Base-by-base conservation (phyloP, 2,329 filamentous ascomycete genomes). In the Pestalotiopsis sp. region DNA sequence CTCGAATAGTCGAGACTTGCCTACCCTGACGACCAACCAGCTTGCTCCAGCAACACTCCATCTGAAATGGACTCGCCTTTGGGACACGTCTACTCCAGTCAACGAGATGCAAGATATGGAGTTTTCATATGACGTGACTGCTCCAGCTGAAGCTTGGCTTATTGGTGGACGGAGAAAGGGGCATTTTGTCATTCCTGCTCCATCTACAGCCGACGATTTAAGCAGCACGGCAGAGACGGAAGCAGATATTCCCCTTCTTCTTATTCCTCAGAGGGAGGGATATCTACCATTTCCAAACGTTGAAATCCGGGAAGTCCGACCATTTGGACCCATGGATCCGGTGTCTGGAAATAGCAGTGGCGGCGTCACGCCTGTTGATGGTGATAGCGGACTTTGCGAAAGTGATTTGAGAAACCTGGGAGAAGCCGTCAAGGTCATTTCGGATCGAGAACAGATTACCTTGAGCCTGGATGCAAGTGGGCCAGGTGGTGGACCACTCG, bases 121-220 rank as follows among this genome's bases (percentile, higher is more conserved):
- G 71, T 97, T 97, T 76, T 90, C 91, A 72, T 97, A 96, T 79
- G 95, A 97, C 73, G 85, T 98, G 25, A 89, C 90, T 14, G 91
- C 91, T 0, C 89, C 90, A 17, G 82, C 87, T 2, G 94, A 95
- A 52, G 86, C 89, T 0, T 98, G 95, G 95, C 87, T 98, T 1
- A 83, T 98, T 3, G 95, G 94, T 25, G 95, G 95, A 0, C 89
- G 92, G 58, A 87, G 93, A 63, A 92, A 93, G 72, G 93, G 92
- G 0, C 92, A 93, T 75, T 97, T 97, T 75, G 86, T 86, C 6
- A 89, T 91, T 38, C 85, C 88, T 0, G 79, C 78, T 4, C 70
- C 75, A 3, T 69, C 70, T 11, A 69, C 70, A 4, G 17, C 52
- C 11, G 70, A 66, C 4, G 72, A 69, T 4, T 70, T 79, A 23